A percentile compares a stretch with the other conserved stretches of the same genome.
These are phyloP conservation scores for Penicillium oxalicum DNA, from an alignment of 2,329 filamentous ascomycete species.

Conservation along the genomic window DNA sequence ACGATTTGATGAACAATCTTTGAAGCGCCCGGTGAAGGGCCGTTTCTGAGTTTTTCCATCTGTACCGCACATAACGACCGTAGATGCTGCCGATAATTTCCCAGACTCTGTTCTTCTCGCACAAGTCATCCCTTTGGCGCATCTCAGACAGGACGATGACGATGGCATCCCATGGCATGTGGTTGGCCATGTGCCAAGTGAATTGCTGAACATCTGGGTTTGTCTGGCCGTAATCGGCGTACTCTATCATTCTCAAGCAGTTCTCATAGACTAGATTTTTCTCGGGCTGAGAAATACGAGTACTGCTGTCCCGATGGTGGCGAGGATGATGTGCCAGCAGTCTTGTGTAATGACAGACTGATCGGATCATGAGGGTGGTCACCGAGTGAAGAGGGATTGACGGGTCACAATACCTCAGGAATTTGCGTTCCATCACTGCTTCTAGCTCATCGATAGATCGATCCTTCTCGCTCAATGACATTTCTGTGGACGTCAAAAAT, in stretches of 20 bases:
- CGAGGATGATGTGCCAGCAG: constrained; percentile 44
- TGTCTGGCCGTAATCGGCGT: constrained; percentile 21
- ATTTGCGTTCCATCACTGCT: constrained; percentile 30
- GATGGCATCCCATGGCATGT: constrained; percentile 50
- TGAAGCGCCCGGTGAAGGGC: constrained; percentile 22
- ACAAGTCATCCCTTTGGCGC: constrained; percentile 30
- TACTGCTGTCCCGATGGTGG: constrained; percentile 22
- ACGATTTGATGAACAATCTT: constrained; percentile 24
- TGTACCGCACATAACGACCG: constrained; percentile 31
- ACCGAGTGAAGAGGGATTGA: constrained; percentile 43
- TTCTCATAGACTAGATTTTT: constrained; percentile 27
- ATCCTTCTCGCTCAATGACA: constrained; percentile 20
- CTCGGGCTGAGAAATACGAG: constrained; percentile 15
- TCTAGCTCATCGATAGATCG: constrained; percentile 32
- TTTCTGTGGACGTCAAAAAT: constrained; percentile 16
- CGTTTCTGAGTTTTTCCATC: constrained; percentile 10
- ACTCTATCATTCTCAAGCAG: constrained; percentile 31
- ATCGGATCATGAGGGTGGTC: constrained; percentile 40
- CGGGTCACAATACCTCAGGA: constrained; percentile 33
- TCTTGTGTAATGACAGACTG: constrained; percentile 40
- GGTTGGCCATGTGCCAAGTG: constrained; percentile 42
- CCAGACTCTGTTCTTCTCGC: constrained; percentile 41
- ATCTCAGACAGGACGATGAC: constrained; percentile 46
- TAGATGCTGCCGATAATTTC: constrained; percentile 41
- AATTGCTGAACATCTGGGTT: constrained; percentile 38